Evolutionary conservation across 2,329 filamentous ascomycete species (phyloP).

Genomic region (Tothia fuscella): DNA sequence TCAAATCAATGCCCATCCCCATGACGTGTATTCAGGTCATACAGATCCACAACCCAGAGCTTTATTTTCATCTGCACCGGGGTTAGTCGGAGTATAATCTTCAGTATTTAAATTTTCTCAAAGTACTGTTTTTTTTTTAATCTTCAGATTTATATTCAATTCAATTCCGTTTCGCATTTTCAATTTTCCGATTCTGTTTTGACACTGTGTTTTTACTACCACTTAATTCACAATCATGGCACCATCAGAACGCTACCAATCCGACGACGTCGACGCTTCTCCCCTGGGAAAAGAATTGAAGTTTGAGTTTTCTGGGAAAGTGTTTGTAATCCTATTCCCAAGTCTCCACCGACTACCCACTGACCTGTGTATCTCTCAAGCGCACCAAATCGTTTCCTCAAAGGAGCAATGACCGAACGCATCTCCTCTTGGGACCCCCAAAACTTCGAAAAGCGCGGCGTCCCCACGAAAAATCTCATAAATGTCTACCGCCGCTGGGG

Average conservation of each 20-base stretch:
- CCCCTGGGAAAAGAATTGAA: not conserved
- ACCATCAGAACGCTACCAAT: not conserved
- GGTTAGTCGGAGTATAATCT: too few species aligned
- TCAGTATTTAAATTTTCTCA: too few species aligned
- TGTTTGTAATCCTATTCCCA: not conserved
- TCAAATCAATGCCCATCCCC: too few species aligned
- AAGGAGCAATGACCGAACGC: constrained; percentile 49
- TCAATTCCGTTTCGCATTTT: too few species aligned
- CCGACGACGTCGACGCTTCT: not conserved
- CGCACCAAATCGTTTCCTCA: constrained; percentile 8
- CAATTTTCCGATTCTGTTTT: too few species aligned
- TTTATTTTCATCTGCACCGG: too few species aligned
- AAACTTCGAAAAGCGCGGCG: constrained; percentile 39
- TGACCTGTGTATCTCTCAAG: not conserved
- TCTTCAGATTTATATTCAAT: too few species aligned
- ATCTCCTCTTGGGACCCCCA: constrained; percentile 48
- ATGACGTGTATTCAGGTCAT: too few species aligned
- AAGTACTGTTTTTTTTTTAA: too few species aligned
- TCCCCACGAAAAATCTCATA: constrained; percentile 41
- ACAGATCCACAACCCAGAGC: too few species aligned
- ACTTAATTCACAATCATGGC: too few species aligned
- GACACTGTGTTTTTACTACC: too few species aligned
- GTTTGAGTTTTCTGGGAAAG: constrained; percentile 7
- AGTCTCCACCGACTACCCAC: not conserved
- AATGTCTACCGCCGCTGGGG: constrained; percentile 31